A percentile compares a stretch with the other conserved stretches of the same genome.
These are phyloP conservation scores for Boletus vinaceobasis DNA, from an alignment of 768 basidiomycete genomes.

Conservation along the genomic window DNA sequence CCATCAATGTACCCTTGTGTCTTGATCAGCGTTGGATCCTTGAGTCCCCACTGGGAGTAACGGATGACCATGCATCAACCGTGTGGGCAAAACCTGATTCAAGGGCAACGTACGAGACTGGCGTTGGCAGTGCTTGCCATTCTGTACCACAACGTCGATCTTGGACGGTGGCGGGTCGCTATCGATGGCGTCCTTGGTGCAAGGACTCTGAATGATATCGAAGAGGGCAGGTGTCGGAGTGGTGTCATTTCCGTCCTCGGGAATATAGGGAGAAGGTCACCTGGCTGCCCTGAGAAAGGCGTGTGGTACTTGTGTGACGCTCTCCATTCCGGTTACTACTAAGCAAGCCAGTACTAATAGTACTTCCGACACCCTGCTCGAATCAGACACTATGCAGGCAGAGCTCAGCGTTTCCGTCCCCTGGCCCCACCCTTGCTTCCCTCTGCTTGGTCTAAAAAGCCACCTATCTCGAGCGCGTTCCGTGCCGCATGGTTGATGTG, in stretches of 20 bases:
- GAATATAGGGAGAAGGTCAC: constrained; percentile 3
- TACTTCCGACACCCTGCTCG: not conserved
- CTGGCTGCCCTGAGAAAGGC: constrained; percentile 5
- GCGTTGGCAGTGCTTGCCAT: constrained; percentile 52
- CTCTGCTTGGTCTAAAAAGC: constrained; percentile 65
- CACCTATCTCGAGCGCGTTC: constrained; percentile 83
- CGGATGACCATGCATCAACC: not conserved
- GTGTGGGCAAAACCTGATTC: not conserved
- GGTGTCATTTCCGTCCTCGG: constrained; percentile 8
- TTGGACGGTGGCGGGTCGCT: constrained; percentile 6
- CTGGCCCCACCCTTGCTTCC: constrained; percentile 18
- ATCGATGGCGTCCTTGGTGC: constrained; percentile 11
- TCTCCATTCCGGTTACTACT: not conserved
- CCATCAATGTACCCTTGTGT: constrained; percentile 79
- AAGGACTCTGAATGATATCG: constrained; percentile 19
- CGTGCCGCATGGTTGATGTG: constrained; percentile 96
- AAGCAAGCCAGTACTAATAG: not conserved
- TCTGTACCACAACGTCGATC: constrained; percentile 31
- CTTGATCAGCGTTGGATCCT: constrained; percentile 72
- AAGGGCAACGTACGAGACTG: constrained; percentile 31
- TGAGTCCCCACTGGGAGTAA: constrained; percentile 59
- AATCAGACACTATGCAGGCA: not conserved
- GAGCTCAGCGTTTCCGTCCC: constrained; percentile 28
- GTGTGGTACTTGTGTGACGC: no score
- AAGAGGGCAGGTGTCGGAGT: constrained; percentile 12